Evolutionary conservation across 2,329 filamentous ascomycete genomes (phyloP), one percentile per base, ranked within the genome.

Genomic region (Mycosphaerella arachidis): DNA sequence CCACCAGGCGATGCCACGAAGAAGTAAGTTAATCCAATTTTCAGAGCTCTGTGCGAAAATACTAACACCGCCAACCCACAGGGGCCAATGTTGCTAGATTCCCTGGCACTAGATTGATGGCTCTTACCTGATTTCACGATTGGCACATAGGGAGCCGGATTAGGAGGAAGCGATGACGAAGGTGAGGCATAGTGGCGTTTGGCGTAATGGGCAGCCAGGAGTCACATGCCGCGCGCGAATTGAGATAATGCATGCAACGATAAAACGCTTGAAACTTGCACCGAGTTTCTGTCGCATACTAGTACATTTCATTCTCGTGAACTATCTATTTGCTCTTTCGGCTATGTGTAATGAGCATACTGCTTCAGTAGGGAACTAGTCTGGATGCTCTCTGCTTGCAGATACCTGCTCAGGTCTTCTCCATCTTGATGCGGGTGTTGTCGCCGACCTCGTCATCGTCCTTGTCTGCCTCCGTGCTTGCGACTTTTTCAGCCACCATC

Each of bases 1-100:
- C 54, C 58, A 9, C 86, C 89, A 68, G 90, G 94, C 70, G 84
- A 91, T 71, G 84, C 90, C 70, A 82, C 85, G 71, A 93, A 95
- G 83, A 83, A 86, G 40, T 43, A 43, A 43, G 40, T 43, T 3
- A 18, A 18, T 13, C 31, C n/a, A 43, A 37, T 12, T 10, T 37
- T 10, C 35, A 37, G 35, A 16, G 35, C 4, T 37, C 8, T 1
- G 7, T 10, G 35, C 24, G 16, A 37, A 7, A 12, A 16, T 37
- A 12, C 35, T 37, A 16, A 37, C 8, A 4, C 35, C 10, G 10
- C 35, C 16, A 12, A 37, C 8, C 16, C n/a, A 7, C 16, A 43
- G 40, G 67, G 87, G 88, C 73, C 90, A 90, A 76, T 94, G 91
- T 80, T 94, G 90, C 78, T 93, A 85, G 45, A 33, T 9, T 20